phyloP scores from a whole-genome alignment of 257 asterid genomes.

The Capsicum baccatum region DNA sequence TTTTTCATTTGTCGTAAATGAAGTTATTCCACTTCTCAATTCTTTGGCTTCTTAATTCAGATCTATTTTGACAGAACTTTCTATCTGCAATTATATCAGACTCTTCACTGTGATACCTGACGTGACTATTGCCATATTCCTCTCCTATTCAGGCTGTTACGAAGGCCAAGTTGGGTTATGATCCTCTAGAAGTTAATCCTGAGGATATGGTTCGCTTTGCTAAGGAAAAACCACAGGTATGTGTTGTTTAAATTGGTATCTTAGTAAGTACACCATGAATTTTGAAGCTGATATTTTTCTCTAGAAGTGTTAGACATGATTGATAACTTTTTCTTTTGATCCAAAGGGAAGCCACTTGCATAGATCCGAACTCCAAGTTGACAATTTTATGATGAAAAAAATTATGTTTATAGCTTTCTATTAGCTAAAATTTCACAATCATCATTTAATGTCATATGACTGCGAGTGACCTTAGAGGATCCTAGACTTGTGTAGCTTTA shows the following conservation, averaged over 20 bases:
- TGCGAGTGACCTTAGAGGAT: background rate
- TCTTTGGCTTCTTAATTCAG: background rate
- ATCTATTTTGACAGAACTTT: background rate
- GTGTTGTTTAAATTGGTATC: conserved; percentile 30
- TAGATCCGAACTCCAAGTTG: conserved; percentile 4
- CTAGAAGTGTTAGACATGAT: background rate
- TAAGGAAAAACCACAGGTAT: conserved; percentile 93
- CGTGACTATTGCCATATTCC: conserved; percentile 26
- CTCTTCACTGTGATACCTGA: background rate
- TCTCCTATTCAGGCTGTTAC: conserved; percentile 82
- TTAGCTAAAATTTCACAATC: conserved; percentile 24
- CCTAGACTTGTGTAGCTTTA: conserved; percentile 12
- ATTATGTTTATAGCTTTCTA: conserved; percentile 2
- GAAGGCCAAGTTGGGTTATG: conserved; percentile 95
- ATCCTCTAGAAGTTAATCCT: conserved; percentile 97
- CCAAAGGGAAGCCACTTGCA: background rate
- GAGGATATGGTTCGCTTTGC: conserved; percentile 99
- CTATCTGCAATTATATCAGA: background rate
- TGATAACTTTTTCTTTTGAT: conserved; percentile 17
- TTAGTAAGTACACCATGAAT: conserved; percentile 7
- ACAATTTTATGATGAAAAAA: conserved; percentile 5
- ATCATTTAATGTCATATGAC: conserved; percentile 1
- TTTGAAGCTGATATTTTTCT: background rate
- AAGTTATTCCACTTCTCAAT: background rate
- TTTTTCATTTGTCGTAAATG: conserved; percentile 18